A percentile compares a stretch with the other conserved stretches of the same genome.
Conservation (phyloP, 768 basidiomycete genomes). For the Austroboletus eburneus region DNA sequence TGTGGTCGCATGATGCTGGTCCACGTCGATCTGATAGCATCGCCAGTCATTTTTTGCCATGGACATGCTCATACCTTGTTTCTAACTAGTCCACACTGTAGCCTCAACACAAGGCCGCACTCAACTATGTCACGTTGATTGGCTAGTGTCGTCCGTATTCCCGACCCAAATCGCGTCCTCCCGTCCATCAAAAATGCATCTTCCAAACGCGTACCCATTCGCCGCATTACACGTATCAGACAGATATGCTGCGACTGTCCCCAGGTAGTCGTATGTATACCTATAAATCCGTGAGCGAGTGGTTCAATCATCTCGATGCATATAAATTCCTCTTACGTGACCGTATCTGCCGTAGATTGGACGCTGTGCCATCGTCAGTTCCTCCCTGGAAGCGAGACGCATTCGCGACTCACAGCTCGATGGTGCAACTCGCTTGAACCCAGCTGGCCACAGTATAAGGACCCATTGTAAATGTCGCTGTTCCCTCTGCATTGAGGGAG, state of each 20-base stretch:
- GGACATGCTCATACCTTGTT: no score
- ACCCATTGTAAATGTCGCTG: not conserved
- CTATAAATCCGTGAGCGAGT: slow-evolving; percentile 4
- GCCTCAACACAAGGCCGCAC: no score
- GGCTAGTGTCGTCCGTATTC: slow-evolving; percentile 1
- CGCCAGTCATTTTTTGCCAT: no score
- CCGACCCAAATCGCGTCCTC: slow-evolving; percentile 1
- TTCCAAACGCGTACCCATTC: slow-evolving; percentile 1
- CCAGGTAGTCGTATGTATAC: slow-evolving; percentile 2
- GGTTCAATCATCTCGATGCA: not conserved
- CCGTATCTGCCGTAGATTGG: slow-evolving; percentile 6
- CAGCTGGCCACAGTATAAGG: slow-evolving; percentile 1
- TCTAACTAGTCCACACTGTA: not conserved
- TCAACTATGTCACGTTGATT: not conserved
- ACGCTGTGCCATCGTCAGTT: not conserved
- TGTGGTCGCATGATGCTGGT: no score
- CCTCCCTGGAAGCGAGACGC: not conserved
- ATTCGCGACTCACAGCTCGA: slow-evolving; percentile 2
- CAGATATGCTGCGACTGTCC: not conserved
- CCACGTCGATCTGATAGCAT: no score
- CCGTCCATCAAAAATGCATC: slow-evolving; percentile 3
- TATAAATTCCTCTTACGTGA: not conserved
- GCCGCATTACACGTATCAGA: not conserved
- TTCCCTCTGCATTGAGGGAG: not conserved
- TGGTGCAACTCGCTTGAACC: slow-evolving; percentile 4